Evolutionary conservation across 2,329 filamentous ascomycete species (phyloP), one percentile per base, ranked within the genome.

Genomic region (Ophiostoma montium): DNA sequence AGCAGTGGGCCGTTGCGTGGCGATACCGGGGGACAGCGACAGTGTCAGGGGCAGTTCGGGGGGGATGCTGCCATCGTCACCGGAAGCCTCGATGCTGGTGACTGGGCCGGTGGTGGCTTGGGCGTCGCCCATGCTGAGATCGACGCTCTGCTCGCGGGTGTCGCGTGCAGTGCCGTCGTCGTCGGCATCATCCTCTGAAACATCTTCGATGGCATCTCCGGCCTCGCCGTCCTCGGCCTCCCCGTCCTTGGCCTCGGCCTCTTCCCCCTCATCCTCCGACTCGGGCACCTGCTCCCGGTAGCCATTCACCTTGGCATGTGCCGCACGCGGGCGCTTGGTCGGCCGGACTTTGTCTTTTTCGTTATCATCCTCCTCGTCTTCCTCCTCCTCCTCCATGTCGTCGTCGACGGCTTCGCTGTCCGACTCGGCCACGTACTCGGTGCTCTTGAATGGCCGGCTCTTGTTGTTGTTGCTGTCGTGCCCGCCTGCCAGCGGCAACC

Each of bases 61-160:
- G 8, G 16, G 16, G 36, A 11, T 13, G 8, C 23, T 31, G 10
- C 1, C 35, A 6, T n/a, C 30, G 19, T 3, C n/a, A 5, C 19
- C 39, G 8, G 21, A 8, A 2, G 4, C 35, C 11, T 42, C 39
- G 15, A 30, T 16, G 23, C 15, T n/a, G 15, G 39, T 23, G 5
- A 30, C 39, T 11, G 39, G 21, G 4, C 23, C 23, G 19, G 43
- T 41, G 11, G 23, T 27, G 15, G 46, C 16, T 35, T 32, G 35
- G 18, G 16, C 23, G 15, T 48, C 41, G 50, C 31, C 50, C 50
- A 44, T 52, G 47, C 50, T 52, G 41, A 52, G 47, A 47, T 52
- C 50, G 50, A 52, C 50, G 30, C 50, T 52, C 0, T 32, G 41
- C 13, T 23, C 50, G 15, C 50, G 46, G 11, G 50, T 35, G n/a